Conservation (phyloP, 2,329 filamentous ascomycete species). For the Calonectria crousiana region DNA sequence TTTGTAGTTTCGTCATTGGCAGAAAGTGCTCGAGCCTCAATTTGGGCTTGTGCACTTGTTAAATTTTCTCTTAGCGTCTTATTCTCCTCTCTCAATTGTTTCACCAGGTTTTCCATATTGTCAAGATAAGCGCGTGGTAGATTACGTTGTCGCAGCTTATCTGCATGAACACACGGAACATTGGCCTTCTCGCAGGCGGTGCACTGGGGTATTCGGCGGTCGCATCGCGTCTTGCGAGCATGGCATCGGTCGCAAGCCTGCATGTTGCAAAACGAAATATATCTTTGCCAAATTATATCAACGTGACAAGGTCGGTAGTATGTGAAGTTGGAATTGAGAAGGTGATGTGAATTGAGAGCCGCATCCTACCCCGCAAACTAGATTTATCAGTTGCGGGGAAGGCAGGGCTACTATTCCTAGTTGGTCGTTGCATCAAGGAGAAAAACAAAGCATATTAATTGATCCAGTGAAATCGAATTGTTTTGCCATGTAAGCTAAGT, state of each 20-base stretch:
- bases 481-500: not conserved
- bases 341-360: not conserved
- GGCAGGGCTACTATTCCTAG: not conserved
- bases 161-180: conserved; percentile 16
- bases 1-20: not conserved
- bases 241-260: conserved; percentile 27
- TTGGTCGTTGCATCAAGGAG: not conserved
- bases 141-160: conserved; percentile 25
- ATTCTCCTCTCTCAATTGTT: conserved; percentile 15
- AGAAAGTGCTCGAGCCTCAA: not conserved
- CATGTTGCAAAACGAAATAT: not conserved
- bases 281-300: not conserved
- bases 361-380: not conserved
- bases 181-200: conserved; percentile 21
- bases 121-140: conserved; percentile 20
- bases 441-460: not conserved
- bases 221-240: conserved; percentile 24
- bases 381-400: not conserved
- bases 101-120: conserved; percentile 8
- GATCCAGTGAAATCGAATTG: not conserved
- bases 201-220: conserved; percentile 25
- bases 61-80: conserved; percentile 5
- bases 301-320: not conserved
- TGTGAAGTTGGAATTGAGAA: not conserved
- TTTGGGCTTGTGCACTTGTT: conserved; percentile 1